phyloP scores from a whole-genome alignment of 768 basidiomycete genomes.

The Termitomyces sp. region DNA sequence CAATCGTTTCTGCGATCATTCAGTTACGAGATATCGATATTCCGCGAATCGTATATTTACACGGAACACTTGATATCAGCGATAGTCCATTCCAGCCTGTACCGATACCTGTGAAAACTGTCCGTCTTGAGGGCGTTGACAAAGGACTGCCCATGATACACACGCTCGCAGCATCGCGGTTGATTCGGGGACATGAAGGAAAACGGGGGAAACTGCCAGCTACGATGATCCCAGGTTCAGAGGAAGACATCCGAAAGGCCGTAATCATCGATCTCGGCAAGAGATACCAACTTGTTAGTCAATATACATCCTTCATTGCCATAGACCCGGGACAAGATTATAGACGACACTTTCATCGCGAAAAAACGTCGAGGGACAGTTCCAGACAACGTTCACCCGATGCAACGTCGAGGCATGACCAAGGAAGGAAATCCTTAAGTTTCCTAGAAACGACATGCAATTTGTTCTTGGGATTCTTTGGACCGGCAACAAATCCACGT shows the following conservation, averaged over 20 bases:
- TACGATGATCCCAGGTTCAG: constrained; percentile 20
- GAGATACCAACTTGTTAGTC: constrained; percentile 45
- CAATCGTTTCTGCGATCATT: constrained; percentile 28
- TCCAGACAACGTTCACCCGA: neutral
- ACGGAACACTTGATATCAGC: constrained; percentile 30
- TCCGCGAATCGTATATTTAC: constrained; percentile 26
- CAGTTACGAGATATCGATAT: constrained; percentile 20
- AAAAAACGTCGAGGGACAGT: neutral
- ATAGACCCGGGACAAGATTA: constrained; percentile 30
- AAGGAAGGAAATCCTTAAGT: neutral
- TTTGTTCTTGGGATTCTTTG: constrained; percentile 1
- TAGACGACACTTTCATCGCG: neutral
- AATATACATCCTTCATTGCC: constrained; percentile 52
- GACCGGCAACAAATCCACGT: neutral
- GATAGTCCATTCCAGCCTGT: constrained; percentile 19
- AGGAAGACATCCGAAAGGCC: constrained; percentile 32
- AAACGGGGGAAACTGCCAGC: constrained; percentile 24
- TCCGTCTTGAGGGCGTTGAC: constrained; percentile 26
- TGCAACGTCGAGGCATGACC: neutral
- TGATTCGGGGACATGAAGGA: constrained; percentile 48
- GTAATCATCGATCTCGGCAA: constrained; percentile 45
- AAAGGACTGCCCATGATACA: constrained; percentile 38
- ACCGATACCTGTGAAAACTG: constrained; percentile 23
- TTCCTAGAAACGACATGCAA: neutral
- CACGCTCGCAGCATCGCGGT: constrained; percentile 44